These are phyloP conservation scores for Solanum peruvianum DNA, from an alignment of 257 asterid species.

Conservation along the genomic window DNA sequence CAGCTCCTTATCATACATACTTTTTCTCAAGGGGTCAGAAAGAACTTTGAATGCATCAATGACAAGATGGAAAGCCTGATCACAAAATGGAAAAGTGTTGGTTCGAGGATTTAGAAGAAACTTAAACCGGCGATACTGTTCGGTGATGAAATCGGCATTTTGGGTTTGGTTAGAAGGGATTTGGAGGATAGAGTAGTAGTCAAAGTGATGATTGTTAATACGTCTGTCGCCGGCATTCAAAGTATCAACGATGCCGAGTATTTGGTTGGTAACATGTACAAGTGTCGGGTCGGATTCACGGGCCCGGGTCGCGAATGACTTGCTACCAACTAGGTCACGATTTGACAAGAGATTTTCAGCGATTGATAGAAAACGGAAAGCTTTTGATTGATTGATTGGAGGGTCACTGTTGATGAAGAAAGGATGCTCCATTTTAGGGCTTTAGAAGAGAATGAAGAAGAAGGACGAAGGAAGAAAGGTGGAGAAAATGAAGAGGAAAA, in stretches of 20 bases:
- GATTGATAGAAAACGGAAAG: constrained; percentile 61
- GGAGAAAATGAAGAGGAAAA: background rate
- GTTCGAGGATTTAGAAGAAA: constrained; percentile 52
- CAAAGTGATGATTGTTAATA: constrained; percentile 38
- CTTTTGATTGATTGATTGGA: constrained; percentile 43
- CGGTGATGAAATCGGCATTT: constrained; percentile 44
- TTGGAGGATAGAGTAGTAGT: constrained; percentile 72
- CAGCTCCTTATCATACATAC: constrained; percentile 56
- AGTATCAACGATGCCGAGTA: constrained; percentile 67
- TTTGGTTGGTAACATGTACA: constrained; percentile 46
- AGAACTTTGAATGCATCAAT: constrained; percentile 67
- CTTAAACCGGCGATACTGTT: constrained; percentile 52
- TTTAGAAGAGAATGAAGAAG: background rate
- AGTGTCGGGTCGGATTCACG: constrained; percentile 75
- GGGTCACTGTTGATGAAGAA: constrained; percentile 26
- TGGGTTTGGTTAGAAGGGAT: constrained; percentile 45
- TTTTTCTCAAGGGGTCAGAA: constrained; percentile 53
- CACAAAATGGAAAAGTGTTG: constrained; percentile 61
- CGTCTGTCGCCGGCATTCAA: constrained; percentile 58
- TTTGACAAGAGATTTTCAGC: constrained; percentile 74
- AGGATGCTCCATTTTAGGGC: constrained; percentile 48
- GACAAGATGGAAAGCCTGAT: constrained; percentile 69
- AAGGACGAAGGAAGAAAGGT: constrained; percentile 14
- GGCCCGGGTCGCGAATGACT: constrained; percentile 79
- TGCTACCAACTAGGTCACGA: constrained; percentile 69